A percentile compares a stretch with the other conserved stretches of the same genome.
Evolutionary conservation across 1,139 yeast species (phyloP).

Genomic region (Candida albicans): DNA sequence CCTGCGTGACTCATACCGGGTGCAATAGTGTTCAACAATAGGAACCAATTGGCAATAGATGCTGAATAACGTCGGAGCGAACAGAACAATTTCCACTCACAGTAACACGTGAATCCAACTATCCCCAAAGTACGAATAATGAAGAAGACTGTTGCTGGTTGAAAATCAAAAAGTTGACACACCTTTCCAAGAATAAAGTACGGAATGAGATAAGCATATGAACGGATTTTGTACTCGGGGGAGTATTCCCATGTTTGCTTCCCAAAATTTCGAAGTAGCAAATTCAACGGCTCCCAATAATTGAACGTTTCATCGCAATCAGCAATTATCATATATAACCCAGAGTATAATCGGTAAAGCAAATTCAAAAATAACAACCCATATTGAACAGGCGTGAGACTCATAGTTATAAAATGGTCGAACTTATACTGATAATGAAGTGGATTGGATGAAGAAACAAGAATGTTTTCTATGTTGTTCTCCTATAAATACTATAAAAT

Average conservation of each 20-base stretch:
- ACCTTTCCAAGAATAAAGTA: slow-evolving; percentile 32
- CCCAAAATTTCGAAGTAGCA: slow-evolving; percentile 77
- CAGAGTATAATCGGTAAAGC: slow-evolving; percentile 45
- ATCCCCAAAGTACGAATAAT: slow-evolving; percentile 51
- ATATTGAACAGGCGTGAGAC: slow-evolving; percentile 13
- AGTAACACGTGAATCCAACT: slow-evolving; percentile 51
- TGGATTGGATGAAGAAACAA: too few species aligned
- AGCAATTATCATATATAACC: slow-evolving; percentile 63
- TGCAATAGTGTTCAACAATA: slow-evolving; percentile 43
- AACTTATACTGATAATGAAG: too few species aligned
- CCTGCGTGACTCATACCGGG: slow-evolving; percentile 87
- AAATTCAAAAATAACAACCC: slow-evolving; percentile 27
- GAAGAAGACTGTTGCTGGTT: slow-evolving; percentile 40
- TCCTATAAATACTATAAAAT: too few species aligned
- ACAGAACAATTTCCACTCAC: slow-evolving; percentile 53
- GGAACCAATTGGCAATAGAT: slow-evolving; percentile 57
- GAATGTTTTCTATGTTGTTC: too few species aligned
- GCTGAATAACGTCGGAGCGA: slow-evolving; percentile 41
- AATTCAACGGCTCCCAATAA: slow-evolving; percentile 91
- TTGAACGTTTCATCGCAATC: slow-evolving; percentile 89
- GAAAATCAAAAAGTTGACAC: slow-evolving; percentile 3
- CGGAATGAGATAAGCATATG: slow-evolving; percentile 74
- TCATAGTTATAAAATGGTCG: slow-evolving; percentile 3
- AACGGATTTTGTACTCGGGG: slow-evolving; percentile 83
- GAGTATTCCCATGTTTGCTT: slow-evolving; percentile 97